These are phyloP conservation scores for Arthrobotrys entomopaga DNA, from an alignment of 2,329 filamentous ascomycete genomes.

Conservation along the genomic window DNA sequence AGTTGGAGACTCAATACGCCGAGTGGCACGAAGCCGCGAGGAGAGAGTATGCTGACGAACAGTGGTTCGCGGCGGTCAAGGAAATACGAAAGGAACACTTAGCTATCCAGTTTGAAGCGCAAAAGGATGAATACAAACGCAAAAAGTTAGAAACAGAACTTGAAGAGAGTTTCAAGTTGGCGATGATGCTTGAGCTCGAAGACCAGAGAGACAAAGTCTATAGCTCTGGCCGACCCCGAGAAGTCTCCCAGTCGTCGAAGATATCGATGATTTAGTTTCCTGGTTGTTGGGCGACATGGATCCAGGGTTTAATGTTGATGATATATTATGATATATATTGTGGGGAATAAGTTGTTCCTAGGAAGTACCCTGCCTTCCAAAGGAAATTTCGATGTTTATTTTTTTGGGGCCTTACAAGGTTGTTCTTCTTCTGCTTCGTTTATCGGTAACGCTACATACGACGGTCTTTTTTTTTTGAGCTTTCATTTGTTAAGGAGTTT, in stretches of 20 bases:
- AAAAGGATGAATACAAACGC: constrained; percentile 46
- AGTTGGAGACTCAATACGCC: constrained; percentile 34
- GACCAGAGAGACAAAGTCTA: constrained; percentile 53
- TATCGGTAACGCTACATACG: constrained; percentile 5
- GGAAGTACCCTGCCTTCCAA: constrained; percentile 27
- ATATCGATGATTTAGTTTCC: constrained; percentile 40
- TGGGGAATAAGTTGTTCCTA: constrained; percentile 11
- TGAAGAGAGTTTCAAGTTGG: constrained; percentile 49
- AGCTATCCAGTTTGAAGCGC: constrained; percentile 51
- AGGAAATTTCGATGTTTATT: constrained; percentile 29
- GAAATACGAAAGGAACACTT: constrained; percentile 52
- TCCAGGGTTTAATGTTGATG: constrained; percentile 39
- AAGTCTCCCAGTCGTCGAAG: constrained; percentile 29
- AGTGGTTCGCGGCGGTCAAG: constrained; percentile 50
- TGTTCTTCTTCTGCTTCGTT: neutral
- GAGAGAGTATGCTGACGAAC: constrained; percentile 48
- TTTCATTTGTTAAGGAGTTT: constrained; percentile 13
- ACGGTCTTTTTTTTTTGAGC: constrained; percentile 7
- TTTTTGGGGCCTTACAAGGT: constrained; percentile 7
- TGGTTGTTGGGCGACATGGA: constrained; percentile 39
- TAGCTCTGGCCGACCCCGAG: constrained; percentile 45
- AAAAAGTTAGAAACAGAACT: constrained; percentile 50
- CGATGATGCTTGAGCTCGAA: constrained; percentile 53
- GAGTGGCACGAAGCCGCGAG: constrained; percentile 47
- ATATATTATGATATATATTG: constrained; percentile 19